Base-by-base conservation (phyloP, 495 filamentous ascomycete species). In the Hyaloscypha finlandica region DNA sequence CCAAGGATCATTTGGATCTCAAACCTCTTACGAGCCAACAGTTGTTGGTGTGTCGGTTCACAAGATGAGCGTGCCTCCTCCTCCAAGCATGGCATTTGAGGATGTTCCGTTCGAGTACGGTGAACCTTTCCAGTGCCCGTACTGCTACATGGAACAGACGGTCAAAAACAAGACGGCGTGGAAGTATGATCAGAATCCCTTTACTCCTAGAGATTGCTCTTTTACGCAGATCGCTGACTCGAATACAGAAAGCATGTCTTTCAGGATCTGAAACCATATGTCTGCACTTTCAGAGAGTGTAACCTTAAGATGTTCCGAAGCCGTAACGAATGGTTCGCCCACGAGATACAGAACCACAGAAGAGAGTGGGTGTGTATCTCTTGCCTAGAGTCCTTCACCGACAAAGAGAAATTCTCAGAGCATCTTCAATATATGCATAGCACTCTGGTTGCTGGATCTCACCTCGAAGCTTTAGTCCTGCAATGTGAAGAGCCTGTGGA, bases 71-170 rank as follows among this genome's bases (percentile, higher is more conserved):
- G 62, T 68, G 12, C 66, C 66, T 29, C 45, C 25, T 19, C 70
- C 62, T 16, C 66, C 65, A 25, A 63, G 11, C 12, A 64, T 59
- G 39, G 63, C 70, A 2, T 66, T 67, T 48, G 64, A 70, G 64
- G 68, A 37, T 30, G 60, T 70, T 32, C 12, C 39, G 4, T 70
- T 70, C 25, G 31, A 62, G 22, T 51, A 32, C 52, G 66, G 73
- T 2, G 68, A 72, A 3, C 75, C 74, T 6, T 78, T 80, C 33
- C 68, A 76, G 42, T 80, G 77, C 42, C 77, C 76, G 0, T 78
- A 73, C 37, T 79, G 77, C 55, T 77, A 69, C 20, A 73, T 66
- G 20, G 71, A 77, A 57, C 69, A 77, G 29, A 64, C 33, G 0
- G 71, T 76, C 1, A 69, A 68, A 8, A 73, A 68, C 51, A 76